phyloP scores from a whole-genome alignment of 345 rosid species.

The Lenwebbia sp. region DNA sequence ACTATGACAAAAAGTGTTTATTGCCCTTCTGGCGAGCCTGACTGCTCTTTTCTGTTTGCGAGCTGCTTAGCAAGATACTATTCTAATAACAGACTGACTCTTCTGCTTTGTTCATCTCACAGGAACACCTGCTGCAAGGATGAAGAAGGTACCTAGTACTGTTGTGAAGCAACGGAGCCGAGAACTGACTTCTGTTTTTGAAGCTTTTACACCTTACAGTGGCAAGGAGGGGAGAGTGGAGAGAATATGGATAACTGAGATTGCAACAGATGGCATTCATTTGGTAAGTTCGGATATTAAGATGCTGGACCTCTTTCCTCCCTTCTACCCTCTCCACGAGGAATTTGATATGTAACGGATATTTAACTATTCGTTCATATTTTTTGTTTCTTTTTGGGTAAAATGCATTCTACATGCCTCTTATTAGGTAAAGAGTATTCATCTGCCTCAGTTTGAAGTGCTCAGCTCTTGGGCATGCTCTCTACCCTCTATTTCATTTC shows the following conservation, averaged over 20 bases:
- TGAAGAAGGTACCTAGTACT: conserved; percentile 86
- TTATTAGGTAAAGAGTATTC: neutral
- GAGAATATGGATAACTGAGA: conserved; percentile 92
- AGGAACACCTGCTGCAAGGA: conserved; percentile 98
- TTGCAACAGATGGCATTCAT: conserved; percentile 80
- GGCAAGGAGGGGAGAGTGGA: conserved; percentile 82
- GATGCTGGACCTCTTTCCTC: neutral
- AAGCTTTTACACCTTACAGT: conserved; percentile 72
- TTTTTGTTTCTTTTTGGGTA: neutral
- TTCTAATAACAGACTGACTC: neutral
- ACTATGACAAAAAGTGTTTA: neutral
- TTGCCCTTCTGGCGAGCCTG: neutral
- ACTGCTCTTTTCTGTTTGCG: neutral
- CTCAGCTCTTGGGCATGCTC: neutral
- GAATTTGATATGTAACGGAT: neutral
- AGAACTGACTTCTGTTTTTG: conserved; percentile 77
- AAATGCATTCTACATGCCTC: neutral
- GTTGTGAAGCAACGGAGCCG: conserved; percentile 83
- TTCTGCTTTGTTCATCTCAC: conserved; percentile 1
- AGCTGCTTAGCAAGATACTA: neutral
- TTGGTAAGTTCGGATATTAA: conserved; percentile 27
- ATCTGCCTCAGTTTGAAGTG: neutral
- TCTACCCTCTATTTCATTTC: neutral
- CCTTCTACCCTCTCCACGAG: neutral
- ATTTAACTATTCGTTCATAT: neutral